phyloP scores from a whole-genome alignment of 352 stramenopile species.

The Hyaloperonospora arabidopsidis region DNA sequence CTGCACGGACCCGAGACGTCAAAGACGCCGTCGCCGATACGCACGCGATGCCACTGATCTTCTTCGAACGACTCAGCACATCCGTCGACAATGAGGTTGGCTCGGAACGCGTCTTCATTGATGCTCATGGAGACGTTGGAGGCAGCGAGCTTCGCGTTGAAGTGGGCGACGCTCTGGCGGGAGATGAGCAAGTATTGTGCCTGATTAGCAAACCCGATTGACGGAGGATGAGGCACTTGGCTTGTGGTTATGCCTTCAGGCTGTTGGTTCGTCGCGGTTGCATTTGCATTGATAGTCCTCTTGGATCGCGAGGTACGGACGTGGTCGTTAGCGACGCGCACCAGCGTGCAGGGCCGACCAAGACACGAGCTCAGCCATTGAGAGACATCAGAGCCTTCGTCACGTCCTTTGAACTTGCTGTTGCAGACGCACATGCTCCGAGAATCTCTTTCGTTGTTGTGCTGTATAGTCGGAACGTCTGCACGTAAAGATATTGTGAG shows the following conservation, averaged over 20 bases:
- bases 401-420: constrained; percentile 39
- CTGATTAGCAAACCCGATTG: constrained; percentile 74
- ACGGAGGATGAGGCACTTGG: constrained; percentile 6
- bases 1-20: constrained; percentile 59
- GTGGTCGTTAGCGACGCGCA: constrained; percentile 51
- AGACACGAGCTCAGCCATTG: constrained; percentile 62
- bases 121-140: constrained; percentile 29
- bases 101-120: constrained; percentile 60
- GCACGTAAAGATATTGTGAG: constrained; percentile 39
- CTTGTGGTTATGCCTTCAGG: constrained; percentile 1
- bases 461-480: constrained; percentile 15
- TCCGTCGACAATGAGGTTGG: constrained; percentile 66
- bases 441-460: constrained; percentile 11
- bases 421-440: constrained; percentile 49
- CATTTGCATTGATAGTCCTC: background rate
- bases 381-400: constrained; percentile 43
- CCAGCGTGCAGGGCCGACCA: constrained; percentile 49
- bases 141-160: constrained; percentile 37
- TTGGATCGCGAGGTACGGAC: constrained; percentile 28
- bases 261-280: background rate
- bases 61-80: constrained; percentile 61
- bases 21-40: constrained; percentile 37
- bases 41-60: constrained; percentile 51
- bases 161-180: constrained; percentile 39
- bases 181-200: constrained; percentile 64